Percentiles rank a stretch among this genome's conserved stretches.
Conservation (phyloP, 352 stramenopile species). For the Phytophthora sp. region DNA sequence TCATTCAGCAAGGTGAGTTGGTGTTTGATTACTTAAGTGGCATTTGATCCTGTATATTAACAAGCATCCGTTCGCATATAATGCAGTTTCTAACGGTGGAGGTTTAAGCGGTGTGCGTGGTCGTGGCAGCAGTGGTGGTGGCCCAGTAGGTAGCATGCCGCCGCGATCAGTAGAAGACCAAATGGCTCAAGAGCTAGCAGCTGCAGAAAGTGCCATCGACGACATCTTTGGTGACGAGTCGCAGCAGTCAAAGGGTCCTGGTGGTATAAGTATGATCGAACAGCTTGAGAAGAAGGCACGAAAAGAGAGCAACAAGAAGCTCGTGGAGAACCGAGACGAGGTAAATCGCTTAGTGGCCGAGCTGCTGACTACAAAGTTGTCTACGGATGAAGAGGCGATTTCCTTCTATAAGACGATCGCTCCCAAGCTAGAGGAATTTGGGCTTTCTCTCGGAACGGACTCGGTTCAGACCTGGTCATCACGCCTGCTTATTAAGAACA, state of each 20-base stretch:
- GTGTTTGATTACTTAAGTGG: not conserved
- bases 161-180: conserved; percentile 76
- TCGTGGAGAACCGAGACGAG: conserved; percentile 73
- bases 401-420: conserved; percentile 61
- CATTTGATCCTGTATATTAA: conserved; percentile 5
- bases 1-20: conserved; percentile 79
- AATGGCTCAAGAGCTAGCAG: conserved; percentile 83
- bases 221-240: conserved; percentile 87
- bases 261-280: conserved; percentile 90
- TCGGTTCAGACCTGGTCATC: conserved; percentile 85
- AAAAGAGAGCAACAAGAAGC: conserved; percentile 88
- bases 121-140: conserved; percentile 22
- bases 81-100: conserved; percentile 54
- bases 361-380: conserved; percentile 55
- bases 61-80: not conserved
- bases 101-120: conserved; percentile 29
- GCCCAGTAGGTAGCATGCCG: conserved; percentile 18
- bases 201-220: conserved; percentile 79
- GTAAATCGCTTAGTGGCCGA: conserved; percentile 67
- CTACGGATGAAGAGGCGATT: conserved; percentile 75
- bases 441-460: conserved; percentile 70
- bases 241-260: conserved; percentile 61
- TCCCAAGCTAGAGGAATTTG: conserved; percentile 68
- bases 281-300: conserved; percentile 87
- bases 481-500: conserved; percentile 87